phyloP scores from a whole-genome alignment of 2,329 filamentous ascomycete genomes.

The Aspergillus phoenicis region DNA sequence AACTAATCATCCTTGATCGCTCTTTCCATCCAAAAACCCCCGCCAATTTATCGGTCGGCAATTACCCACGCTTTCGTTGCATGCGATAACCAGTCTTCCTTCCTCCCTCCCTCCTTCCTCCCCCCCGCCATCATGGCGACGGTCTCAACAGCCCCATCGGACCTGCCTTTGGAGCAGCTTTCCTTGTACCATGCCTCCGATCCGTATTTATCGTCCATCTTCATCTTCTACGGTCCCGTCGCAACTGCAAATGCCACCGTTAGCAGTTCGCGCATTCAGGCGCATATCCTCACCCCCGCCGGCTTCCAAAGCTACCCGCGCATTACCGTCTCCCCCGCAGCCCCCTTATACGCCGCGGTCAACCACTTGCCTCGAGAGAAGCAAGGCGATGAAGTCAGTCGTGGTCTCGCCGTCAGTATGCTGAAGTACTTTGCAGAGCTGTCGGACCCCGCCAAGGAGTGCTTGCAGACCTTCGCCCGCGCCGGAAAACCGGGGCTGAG shows the following conservation, averaged over 20 bases:
- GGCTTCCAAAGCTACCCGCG: constrained; percentile 88
- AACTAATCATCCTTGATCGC: constrained; percentile 4
- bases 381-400: constrained; percentile 91
- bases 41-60: neutral
- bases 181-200: constrained; percentile 89
- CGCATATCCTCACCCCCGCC: constrained; percentile 86
- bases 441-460: constrained; percentile 71
- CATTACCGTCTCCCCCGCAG: constrained; percentile 90
- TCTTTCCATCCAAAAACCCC: constrained; percentile 5
- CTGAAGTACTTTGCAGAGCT: constrained; percentile 94
- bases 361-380: constrained; percentile 87
- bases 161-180: constrained; percentile 77
- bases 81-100: constrained; percentile 6
- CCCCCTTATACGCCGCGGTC: constrained; percentile 86
- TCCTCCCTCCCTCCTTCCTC: constrained; percentile 5
- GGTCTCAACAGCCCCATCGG: constrained; percentile 72
- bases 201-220: constrained; percentile 73
- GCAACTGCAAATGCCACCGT: constrained; percentile 83
- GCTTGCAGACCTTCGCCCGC: constrained; percentile 61
- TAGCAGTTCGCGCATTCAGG: constrained; percentile 90
- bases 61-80: constrained; percentile 12
- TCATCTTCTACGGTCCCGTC: constrained; percentile 90
- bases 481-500: constrained; percentile 61
- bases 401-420: constrained; percentile 87
- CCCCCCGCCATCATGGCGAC: constrained; percentile 69